phyloP scores from a whole-genome alignment of 768 basidiomycete species.

The Lyophyllum decastes region DNA sequence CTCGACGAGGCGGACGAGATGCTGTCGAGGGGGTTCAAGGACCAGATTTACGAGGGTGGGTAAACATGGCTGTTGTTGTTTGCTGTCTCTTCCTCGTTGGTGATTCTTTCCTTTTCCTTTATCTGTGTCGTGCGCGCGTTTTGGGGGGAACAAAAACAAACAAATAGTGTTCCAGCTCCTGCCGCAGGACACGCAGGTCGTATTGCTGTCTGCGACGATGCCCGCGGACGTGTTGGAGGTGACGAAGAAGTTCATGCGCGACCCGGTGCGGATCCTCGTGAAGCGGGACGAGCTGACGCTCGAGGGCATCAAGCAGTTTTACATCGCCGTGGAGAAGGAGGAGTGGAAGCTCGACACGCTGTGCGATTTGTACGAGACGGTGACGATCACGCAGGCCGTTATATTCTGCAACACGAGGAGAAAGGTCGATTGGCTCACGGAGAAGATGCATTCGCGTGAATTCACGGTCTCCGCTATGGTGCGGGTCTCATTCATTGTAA shows the following conservation, averaged over 20 bases:
- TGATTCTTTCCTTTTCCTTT: background rate
- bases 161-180: constrained; percentile 92
- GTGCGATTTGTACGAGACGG: constrained; percentile 97
- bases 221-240: constrained; percentile 96
- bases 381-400: constrained; percentile 98
- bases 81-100: constrained; percentile 1
- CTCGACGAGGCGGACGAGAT: constrained; percentile 99
- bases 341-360: constrained; percentile 99
- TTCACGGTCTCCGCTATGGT: constrained; percentile 99
- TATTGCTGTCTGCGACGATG: constrained; percentile 96
- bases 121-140: no score
- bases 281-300: constrained; percentile 98
- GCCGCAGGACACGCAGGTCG: constrained; percentile 95
- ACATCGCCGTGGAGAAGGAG: constrained; percentile 99
- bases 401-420: constrained; percentile 99
- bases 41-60: constrained; percentile 91
- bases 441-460: constrained; percentile 94
- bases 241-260: constrained; percentile 99
- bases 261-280: constrained; percentile 94
- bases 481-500: constrained; percentile 27
- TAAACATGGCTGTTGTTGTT: background rate
- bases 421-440: constrained; percentile 99
- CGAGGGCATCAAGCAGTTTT: constrained; percentile 99
- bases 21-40: constrained; percentile 97
- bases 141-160: no score